phyloP scores from a whole-genome alignment of 2,329 filamentous ascomycete genomes.

The Botrytis fragariae region DNA sequence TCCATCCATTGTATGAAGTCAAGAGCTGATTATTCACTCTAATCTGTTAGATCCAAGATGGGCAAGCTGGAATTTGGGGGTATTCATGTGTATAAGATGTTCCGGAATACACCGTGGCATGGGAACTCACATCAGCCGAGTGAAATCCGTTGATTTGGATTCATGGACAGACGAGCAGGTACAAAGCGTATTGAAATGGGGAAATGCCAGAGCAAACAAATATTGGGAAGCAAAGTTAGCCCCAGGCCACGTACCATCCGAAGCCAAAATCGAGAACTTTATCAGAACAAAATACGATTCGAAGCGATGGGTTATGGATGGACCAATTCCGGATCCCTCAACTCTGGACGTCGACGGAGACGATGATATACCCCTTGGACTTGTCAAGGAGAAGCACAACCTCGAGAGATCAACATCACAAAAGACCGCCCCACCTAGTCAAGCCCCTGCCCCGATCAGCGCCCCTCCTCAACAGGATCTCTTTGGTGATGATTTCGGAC shows the following conservation, averaged over 20 bases:
- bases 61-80: slow-evolving; percentile 97
- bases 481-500: slow-evolving; percentile 71
- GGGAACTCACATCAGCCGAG: slow-evolving; percentile 96
- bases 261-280: slow-evolving; percentile 99
- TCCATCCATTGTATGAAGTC: neutral
- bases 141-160: slow-evolving; percentile 97
- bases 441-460: slow-evolving; percentile 36
- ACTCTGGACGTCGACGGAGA: slow-evolving; percentile 81
- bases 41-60: slow-evolving; percentile 79
- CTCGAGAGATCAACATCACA: slow-evolving; percentile 51
- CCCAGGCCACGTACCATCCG: slow-evolving; percentile 85
- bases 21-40: neutral
- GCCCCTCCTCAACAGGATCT: slow-evolving; percentile 66
- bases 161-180: slow-evolving; percentile 98
- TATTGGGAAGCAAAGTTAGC: slow-evolving; percentile 98
- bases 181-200: slow-evolving; percentile 91
- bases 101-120: slow-evolving; percentile 98
- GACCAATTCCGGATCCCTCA: slow-evolving; percentile 87
- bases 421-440: slow-evolving; percentile 32
- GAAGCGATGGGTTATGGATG: slow-evolving; percentile 99
- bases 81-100: slow-evolving; percentile 97
- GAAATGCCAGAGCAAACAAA: slow-evolving; percentile 94
- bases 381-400: slow-evolving; percentile 65
- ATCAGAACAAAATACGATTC: slow-evolving; percentile 99
- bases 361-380: slow-evolving; percentile 68